A percentile compares a stretch with the other conserved stretches of the same genome.
Evolutionary conservation across 2,329 filamentous ascomycete species (phyloP).

Genomic region (Volutella citrinella): DNA sequence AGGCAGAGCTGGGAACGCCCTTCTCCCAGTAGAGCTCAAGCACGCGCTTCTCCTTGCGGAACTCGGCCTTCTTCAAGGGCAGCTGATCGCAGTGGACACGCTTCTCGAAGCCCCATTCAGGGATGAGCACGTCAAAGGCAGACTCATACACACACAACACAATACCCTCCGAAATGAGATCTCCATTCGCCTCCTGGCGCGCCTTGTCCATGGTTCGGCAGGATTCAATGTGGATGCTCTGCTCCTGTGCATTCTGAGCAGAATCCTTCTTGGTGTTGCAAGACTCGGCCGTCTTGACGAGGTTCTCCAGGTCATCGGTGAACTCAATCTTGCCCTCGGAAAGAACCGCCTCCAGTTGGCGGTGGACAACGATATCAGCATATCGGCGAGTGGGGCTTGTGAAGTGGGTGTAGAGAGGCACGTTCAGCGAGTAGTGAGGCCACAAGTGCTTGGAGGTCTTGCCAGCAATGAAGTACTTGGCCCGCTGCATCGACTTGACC

Average conservation of each 20-base stretch:
- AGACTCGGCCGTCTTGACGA: constrained; percentile 89
- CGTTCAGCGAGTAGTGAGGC: constrained; percentile 87
- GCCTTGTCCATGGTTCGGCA: constrained; percentile 95
- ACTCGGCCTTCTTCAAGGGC: constrained; percentile 98
- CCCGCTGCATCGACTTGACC: constrained; percentile 92
- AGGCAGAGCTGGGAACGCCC: constrained; percentile 92
- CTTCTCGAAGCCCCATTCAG: constrained; percentile 98
- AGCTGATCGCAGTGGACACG: constrained; percentile 98
- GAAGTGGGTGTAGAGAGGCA: constrained; percentile 95
- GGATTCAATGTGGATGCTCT: constrained; percentile 97
- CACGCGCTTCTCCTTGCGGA: constrained; percentile 90
- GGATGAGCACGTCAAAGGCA: constrained; percentile 95
- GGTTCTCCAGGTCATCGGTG: constrained; percentile 79
- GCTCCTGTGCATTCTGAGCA: constrained; percentile 93
- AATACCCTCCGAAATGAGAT: constrained; percentile 92
- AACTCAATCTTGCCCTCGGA: constrained; percentile 82
- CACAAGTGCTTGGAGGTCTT: constrained; percentile 75
- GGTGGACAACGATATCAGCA: constrained; percentile 91
- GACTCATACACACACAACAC: constrained; percentile 98
- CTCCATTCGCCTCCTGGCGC: constrained; percentile 79
- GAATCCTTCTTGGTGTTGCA: constrained; percentile 99
- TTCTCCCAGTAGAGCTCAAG: constrained; percentile 99
- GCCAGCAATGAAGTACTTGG: constrained; percentile 88
- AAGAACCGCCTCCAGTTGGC: constrained; percentile 84
- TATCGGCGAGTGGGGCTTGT: constrained; percentile 94